Evolutionary conservation across 306 rosid species (phyloP).

Genomic region (Cucurbita pepo): DNA sequence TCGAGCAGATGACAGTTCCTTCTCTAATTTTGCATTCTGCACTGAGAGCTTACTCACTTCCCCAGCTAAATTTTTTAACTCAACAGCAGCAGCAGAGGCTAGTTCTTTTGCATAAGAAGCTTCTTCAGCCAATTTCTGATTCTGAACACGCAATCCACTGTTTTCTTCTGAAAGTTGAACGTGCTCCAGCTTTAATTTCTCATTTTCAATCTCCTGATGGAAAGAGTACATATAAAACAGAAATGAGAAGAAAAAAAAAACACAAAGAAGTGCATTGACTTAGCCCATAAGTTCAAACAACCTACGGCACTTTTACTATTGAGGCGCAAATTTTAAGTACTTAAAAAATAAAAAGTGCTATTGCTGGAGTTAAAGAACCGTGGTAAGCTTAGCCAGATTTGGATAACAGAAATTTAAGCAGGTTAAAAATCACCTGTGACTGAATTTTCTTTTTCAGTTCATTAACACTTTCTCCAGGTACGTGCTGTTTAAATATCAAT

Average conservation of each 20-base stretch:
- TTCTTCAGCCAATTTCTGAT: conserved; percentile 93
- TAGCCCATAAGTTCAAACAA: background rate
- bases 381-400: background rate
- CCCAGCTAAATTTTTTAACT: conserved; percentile 89
- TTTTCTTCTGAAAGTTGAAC: conserved; percentile 81
- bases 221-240: background rate
- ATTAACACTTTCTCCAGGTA: conserved; percentile 38
- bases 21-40: conserved; percentile 74
- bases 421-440: conserved; percentile 46
- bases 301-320: background rate
- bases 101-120: conserved; percentile 96
- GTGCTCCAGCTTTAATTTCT: conserved; percentile 71
- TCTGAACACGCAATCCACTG: conserved; percentile 83
- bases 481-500: conserved; percentile 19
- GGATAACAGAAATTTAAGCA: background rate
- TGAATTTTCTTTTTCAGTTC: conserved; percentile 74
- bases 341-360: background rate
- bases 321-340: background rate
- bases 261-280: background rate
- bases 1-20: conserved; percentile 62
- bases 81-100: conserved; percentile 99
- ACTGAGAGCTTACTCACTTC: conserved; percentile 87
- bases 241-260: background rate
- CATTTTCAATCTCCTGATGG: conserved; percentile 77
- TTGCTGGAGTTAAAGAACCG: background rate